Conservation (phyloP, 1,139 yeast species). For the Yamadazyma epiphylla region DNA sequence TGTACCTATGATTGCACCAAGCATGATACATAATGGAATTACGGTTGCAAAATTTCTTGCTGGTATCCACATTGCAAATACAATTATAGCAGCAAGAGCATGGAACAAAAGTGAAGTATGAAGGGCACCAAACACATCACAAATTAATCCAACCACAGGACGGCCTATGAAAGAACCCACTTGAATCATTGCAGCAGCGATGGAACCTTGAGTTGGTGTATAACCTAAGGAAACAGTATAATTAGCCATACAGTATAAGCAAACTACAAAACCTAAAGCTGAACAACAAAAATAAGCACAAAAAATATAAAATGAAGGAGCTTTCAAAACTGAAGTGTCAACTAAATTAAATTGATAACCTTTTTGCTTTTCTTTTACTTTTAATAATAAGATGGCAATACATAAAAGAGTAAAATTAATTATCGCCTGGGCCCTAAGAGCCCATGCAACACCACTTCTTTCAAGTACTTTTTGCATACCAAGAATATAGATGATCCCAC, state of each 20-base stretch:
- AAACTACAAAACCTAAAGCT: slow-evolving; percentile 37
- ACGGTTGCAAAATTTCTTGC: slow-evolving; percentile 52
- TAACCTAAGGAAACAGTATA: slow-evolving; percentile 26
- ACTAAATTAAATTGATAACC: slow-evolving; percentile 15
- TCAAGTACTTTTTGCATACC: slow-evolving; percentile 27
- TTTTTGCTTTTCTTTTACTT: slow-evolving; percentile 6
- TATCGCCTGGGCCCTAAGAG: slow-evolving; percentile 31
- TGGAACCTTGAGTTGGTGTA: slow-evolving; percentile 35
- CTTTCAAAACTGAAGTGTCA: slow-evolving; percentile 5
- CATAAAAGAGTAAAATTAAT: slow-evolving; percentile 22
- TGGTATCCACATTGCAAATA: slow-evolving; percentile 61
- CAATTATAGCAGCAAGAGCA: slow-evolving; percentile 32
- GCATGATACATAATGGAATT: slow-evolving; percentile 13
- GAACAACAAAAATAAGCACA: slow-evolving; percentile 26
- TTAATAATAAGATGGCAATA: slow-evolving; percentile 20
- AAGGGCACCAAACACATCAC: slow-evolving; percentile 44
- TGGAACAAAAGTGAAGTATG: slow-evolving; percentile 36
- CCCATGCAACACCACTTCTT: slow-evolving; percentile 34
- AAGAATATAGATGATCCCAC: slow-evolving; percentile 20
- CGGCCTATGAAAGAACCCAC: slow-evolving; percentile 40
- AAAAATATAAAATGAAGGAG: slow-evolving; percentile 25
- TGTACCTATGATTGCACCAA: slow-evolving; percentile 15
- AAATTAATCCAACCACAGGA: slow-evolving; percentile 42
- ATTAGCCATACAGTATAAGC: slow-evolving; percentile 31
- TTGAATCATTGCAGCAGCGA: slow-evolving; percentile 47